Conservation (phyloP, 495 filamentous ascomycete genomes). For the Aspergillus ellipticus region DNA sequence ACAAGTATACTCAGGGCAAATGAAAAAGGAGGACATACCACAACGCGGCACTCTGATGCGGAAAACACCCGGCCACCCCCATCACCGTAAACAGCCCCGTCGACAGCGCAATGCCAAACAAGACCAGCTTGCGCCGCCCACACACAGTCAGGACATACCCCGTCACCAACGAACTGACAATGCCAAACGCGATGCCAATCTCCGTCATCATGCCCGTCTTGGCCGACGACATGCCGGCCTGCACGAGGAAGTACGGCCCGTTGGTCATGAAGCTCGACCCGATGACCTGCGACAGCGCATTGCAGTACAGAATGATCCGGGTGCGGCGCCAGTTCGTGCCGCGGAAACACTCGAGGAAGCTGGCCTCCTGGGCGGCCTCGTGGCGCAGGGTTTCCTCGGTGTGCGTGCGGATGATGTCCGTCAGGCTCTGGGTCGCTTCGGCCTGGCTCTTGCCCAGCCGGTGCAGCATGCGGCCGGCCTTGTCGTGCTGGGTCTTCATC, state of each 20-base stretch:
- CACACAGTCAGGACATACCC: constrained; percentile 18
- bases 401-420: background rate
- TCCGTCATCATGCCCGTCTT: constrained; percentile 21
- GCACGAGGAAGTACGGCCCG: constrained; percentile 24
- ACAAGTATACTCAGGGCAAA: too few relatives aligned
- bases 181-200: constrained; percentile 20
- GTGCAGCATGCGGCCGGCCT: constrained; percentile 3
- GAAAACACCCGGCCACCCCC: constrained; percentile 24
- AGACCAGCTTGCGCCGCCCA: constrained; percentile 18
- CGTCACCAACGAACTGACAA: constrained; percentile 16
- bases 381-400: background rate
- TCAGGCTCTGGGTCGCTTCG: background rate
- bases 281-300: constrained; percentile 19
- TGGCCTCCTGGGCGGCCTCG: background rate
- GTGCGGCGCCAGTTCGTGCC: constrained; percentile 28
- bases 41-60: constrained; percentile 7
- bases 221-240: constrained; percentile 17
- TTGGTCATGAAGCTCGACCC: constrained; percentile 22
- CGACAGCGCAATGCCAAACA: constrained; percentile 17
- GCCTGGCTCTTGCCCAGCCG: constrained; percentile 6
- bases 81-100: constrained; percentile 19
- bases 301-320: constrained; percentile 23
- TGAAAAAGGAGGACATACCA: constrained; percentile 7
- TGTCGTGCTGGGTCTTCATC: constrained; percentile 7
- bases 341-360: constrained; percentile 24